Conservation (phyloP, 345 rosid species). For the Raphanus raphanistrum region DNA sequence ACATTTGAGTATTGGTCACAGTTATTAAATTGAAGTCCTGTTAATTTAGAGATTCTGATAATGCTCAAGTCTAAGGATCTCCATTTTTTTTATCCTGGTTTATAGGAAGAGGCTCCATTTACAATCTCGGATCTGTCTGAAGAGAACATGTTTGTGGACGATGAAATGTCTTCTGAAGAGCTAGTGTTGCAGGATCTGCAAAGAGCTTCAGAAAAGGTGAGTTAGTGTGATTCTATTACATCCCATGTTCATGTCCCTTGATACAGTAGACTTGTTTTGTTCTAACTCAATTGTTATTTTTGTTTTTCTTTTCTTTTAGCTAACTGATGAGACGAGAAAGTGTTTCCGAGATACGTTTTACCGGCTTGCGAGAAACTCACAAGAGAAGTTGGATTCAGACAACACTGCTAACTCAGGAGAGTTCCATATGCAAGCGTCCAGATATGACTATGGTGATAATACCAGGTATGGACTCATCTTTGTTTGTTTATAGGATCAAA, state of each 20-base stretch:
- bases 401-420: constrained; percentile 31
- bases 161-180: constrained; percentile 55
- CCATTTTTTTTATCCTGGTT: background rate
- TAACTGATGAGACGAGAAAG: constrained; percentile 58
- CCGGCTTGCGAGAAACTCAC: constrained; percentile 77
- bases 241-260: background rate
- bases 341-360: constrained; percentile 84
- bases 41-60: background rate
- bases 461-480: background rate
- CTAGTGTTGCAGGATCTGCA: constrained; percentile 65
- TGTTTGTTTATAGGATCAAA: background rate
- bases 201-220: constrained; percentile 66
- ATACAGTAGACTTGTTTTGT: constrained; percentile 3
- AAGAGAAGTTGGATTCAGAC: constrained; percentile 31
- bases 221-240: background rate
- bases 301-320: constrained; percentile 38
- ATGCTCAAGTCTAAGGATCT: background rate
- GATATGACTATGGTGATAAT: constrained; percentile 28
- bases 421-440: constrained; percentile 23
- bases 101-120: constrained; percentile 31
- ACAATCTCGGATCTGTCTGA: constrained; percentile 33
- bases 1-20: background rate
- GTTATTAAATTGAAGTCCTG: background rate
- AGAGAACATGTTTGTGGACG: constrained; percentile 36
- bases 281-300: background rate